Conservation (phyloP, 495 filamentous ascomycete genomes). For the Viridothelium virens region DNA sequence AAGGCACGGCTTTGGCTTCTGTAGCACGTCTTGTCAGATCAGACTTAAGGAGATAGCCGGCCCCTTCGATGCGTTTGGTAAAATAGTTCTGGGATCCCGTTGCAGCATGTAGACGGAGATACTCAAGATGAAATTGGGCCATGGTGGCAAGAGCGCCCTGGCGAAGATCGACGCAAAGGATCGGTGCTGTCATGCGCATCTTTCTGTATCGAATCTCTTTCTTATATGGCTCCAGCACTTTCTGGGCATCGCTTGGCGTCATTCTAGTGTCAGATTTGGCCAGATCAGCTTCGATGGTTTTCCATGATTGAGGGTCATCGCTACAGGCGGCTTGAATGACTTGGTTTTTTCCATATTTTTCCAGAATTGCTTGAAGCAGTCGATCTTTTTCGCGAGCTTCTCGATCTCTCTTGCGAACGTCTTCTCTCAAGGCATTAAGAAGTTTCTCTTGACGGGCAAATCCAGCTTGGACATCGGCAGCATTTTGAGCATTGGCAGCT, state of each 20-base stretch:
- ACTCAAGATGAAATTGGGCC: constrained; percentile 3
- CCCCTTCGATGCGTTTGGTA: not conserved
- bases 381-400: not conserved
- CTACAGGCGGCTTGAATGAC: not conserved
- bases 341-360: not conserved
- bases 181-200: not conserved
- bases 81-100: not conserved
- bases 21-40: not conserved
- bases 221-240: not conserved
- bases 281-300: not conserved
- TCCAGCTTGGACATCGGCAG: not conserved
- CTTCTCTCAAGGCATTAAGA: not conserved
- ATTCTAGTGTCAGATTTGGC: not conserved
- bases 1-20: not conserved
- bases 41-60: not conserved
- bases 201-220: not conserved
- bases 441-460: not conserved
- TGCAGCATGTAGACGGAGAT: not conserved
- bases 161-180: not conserved
- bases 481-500: not conserved
- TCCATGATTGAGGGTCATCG: not conserved
- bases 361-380: not conserved
- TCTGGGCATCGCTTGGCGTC: not conserved
- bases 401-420: no score
- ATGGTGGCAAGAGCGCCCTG: not conserved